Evolutionary conservation across 495 filamentous ascomycete genomes (phyloP), one percentile per base, ranked within the genome.

Genomic region (Annulohypoxylon maeteangense): DNA sequence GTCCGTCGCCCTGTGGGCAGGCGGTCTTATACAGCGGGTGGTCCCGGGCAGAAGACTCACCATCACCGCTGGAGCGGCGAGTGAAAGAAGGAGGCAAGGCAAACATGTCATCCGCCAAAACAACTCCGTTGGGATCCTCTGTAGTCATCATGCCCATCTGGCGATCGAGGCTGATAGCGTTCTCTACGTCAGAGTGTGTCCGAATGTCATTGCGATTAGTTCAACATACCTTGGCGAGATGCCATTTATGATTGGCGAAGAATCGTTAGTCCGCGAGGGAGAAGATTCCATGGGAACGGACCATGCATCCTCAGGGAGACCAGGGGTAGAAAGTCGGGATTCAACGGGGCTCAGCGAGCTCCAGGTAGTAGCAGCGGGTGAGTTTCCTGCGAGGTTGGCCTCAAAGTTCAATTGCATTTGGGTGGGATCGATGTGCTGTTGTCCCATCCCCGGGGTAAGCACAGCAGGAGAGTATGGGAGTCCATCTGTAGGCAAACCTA

Each of bases 1-100:
- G 86, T 76, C 91, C 92, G 81, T 96, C 92, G 68, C 81, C 81
- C 44, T 88, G 74, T 31, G 85, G 85, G 47, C 87, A 87, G 45
- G 86, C 85, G 76, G 87, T 87, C 75, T 91, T 89, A 81, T 97
- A 97, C 68, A 92, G 87, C 29, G 85, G 88, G 79, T 97, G 90
- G 70, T 90, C 90, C 78, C 93, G 83, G 16, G 92, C 91, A 47
- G 75, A 72, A 80, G 89, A 90, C 77, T 90, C 83, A 74, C 82
- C 82, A 27, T 86, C 83, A 57, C 78, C 78, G 74, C 83, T 84
- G 67, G 80, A 70, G 55, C 82, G 82, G 70, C 83, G 83, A 25
- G 78, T 67, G 70, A 79, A 83, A 40, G 82, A 73, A 56, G 81
- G 75, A 40, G 82, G 82, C 12, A 85, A 78, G 18, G 81, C 64